Evolutionary conservation across 331 rosid genomes (phyloP), one percentile per base, ranked within the genome.

Genomic region (Acacia pycnantha): DNA sequence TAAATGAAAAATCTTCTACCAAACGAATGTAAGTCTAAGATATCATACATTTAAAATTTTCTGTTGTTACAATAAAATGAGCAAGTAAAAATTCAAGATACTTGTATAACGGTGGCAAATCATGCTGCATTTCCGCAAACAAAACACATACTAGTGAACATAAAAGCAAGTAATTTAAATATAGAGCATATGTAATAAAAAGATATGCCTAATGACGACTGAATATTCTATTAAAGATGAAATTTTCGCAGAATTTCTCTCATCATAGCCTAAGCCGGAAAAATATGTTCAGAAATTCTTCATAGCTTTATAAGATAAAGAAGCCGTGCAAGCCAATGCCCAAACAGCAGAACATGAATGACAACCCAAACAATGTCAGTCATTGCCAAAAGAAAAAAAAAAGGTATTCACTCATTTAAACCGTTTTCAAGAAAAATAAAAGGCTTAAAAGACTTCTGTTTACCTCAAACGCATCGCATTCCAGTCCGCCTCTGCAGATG

Each of bases 401-500:
- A 2, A 71, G 3, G n/a, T n/a, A 47, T 4, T 14, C 14, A 18
- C 70, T 26, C 8, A 26, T 22, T 58, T 61, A 12, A 27, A 29
- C 41, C 21, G 8, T 40, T 37, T 37, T 9, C 37, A 13, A 14
- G 15, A 46, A 44, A 13, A 58, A 59, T n/a, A 26, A 61, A 18
- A 76, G 43, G 58, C 58, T 43, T 44, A 61, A 26, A 33, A 47
- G 48, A 3, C 0, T 43, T 24, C 18, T 1, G 8, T n/a, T 24
- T 19, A 92, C 97, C 97, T 92, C 73, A 90, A n/a, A 10, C 89
- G 86, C 97, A 88, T 86, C 14, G 94, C 92, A 51, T 96, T 90
- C 92, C 94, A 64, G 81, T 96, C 97, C 1, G 97, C 98, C 84
- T 93, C 94, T 0, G 93, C 91, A 11, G 99, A 91, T 10, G 97